phyloP scores from a whole-genome alignment of 495 filamentous ascomycete species.

The Podospora bellae-mahoneyi region DNA sequence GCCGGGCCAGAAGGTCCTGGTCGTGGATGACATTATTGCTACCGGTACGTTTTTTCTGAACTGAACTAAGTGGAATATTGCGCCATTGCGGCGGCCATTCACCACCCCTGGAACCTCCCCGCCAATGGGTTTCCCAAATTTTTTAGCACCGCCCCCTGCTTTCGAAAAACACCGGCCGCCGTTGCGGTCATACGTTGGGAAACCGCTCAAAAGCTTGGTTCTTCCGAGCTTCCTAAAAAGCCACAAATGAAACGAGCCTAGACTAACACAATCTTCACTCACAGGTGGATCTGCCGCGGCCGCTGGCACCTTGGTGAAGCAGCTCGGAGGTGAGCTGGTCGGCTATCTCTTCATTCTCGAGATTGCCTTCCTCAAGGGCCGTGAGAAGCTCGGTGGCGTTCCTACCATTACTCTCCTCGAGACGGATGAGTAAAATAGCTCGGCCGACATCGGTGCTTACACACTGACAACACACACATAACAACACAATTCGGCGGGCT shows the following conservation, averaged over 20 bases:
- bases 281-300: slow-evolving; percentile 88
- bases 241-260: background rate
- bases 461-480: background rate
- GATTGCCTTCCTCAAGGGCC: slow-evolving; percentile 88
- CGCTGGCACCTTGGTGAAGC: slow-evolving; percentile 77
- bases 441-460: slow-evolving; percentile 13
- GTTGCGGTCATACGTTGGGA: slow-evolving; percentile 10
- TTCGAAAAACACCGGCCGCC: background rate
- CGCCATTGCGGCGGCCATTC: slow-evolving; percentile 21
- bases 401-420: slow-evolving; percentile 81
- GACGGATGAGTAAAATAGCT: slow-evolving; percentile 30
- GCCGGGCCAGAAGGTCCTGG: slow-evolving; percentile 80
- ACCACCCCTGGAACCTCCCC: background rate
- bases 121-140: slow-evolving; percentile 6
- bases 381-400: slow-evolving; percentile 75
- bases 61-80: slow-evolving; percentile 7
- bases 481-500: background rate
- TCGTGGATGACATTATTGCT: slow-evolving; percentile 98
- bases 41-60: slow-evolving; percentile 63
- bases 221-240: no score
- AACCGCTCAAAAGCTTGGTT: background rate
- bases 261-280: slow-evolving; percentile 16
- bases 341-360: slow-evolving; percentile 96
- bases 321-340: slow-evolving; percentile 77
- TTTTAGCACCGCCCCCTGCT: slow-evolving; percentile 11